Conservation (phyloP, 1,284 basidiomycete species). For the Rhizoctonia solani region DNA sequence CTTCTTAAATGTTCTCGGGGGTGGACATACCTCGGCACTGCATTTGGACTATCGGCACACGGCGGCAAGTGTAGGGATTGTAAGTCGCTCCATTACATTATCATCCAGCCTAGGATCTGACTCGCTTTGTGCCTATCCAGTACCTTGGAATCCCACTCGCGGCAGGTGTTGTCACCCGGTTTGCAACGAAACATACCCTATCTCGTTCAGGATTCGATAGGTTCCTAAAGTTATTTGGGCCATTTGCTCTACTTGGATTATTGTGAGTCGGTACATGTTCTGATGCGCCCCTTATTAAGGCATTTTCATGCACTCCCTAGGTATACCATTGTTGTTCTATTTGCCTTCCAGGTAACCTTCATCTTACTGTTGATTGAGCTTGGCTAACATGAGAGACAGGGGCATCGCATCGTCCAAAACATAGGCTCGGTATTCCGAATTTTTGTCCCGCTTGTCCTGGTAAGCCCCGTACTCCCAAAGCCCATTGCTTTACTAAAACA, state of each 20-base stretch:
- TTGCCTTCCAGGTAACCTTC: constrained; percentile 62
- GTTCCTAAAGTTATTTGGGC: constrained; percentile 73
- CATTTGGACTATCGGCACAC: constrained; percentile 67
- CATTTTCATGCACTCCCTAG: constrained; percentile 40
- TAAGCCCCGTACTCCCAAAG: neutral
- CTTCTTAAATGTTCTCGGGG: constrained; percentile 76
- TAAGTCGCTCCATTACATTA: constrained; percentile 42
- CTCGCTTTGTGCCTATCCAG: constrained; percentile 45
- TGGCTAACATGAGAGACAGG: constrained; percentile 36
- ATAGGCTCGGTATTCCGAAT: constrained; percentile 75
- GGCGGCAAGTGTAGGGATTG: constrained; percentile 72
- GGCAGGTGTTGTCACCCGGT: constrained; percentile 72
- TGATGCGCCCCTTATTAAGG: neutral
- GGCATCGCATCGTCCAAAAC: constrained; percentile 62
- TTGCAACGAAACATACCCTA: constrained; percentile 54
- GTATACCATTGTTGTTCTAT: constrained; percentile 75
- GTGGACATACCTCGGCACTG: constrained; percentile 47
- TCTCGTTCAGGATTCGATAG: constrained; percentile 56
- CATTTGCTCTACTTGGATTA: constrained; percentile 71
- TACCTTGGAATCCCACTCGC: constrained; percentile 73
- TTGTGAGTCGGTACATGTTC: constrained; percentile 49
- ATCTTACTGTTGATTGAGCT: neutral
- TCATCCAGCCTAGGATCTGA: neutral
- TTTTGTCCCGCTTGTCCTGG: constrained; percentile 73
- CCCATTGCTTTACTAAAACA: neutral